Conservation (phyloP, 495 filamentous ascomycete genomes). For the Neurospora terricola region DNA sequence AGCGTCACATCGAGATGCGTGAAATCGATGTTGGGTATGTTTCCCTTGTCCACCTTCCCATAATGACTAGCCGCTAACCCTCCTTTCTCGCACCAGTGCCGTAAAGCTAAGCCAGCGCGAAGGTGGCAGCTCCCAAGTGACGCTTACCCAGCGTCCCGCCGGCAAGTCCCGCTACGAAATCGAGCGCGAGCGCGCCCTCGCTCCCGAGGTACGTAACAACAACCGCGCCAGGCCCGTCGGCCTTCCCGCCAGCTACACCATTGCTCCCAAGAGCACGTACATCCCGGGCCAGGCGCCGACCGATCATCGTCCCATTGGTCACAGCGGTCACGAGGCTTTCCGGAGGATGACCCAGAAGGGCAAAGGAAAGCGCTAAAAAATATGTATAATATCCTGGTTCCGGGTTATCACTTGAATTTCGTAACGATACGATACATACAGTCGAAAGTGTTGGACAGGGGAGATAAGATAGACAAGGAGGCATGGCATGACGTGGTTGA, state of each 20-base stretch:
- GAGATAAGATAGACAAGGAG: too few species aligned
- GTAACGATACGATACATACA: not conserved
- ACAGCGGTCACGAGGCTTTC: constrained; percentile 70
- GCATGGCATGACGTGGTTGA: not conserved
- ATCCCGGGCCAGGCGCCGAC: constrained; percentile 26
- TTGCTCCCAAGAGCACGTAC: constrained; percentile 59
- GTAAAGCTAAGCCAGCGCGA: constrained; percentile 37
- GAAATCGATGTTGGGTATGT: constrained; percentile 45
- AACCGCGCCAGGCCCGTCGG: constrained; percentile 66
- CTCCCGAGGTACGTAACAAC: constrained; percentile 49
- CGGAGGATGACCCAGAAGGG: constrained; percentile 69
- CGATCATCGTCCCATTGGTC: constrained; percentile 53
- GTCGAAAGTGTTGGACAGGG: not conserved
- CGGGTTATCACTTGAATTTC: not conserved
- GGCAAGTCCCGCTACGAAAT: constrained; percentile 41
- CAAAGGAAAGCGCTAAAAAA: constrained; percentile 39
- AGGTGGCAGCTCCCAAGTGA: constrained; percentile 29
- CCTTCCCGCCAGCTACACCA: constrained; percentile 66
- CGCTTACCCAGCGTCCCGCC: constrained; percentile 35
- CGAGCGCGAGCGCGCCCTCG: constrained; percentile 59
- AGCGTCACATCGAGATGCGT: constrained; percentile 52
- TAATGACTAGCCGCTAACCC: constrained; percentile 6
- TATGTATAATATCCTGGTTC: not conserved
- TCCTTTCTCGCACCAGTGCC: constrained; percentile 30
- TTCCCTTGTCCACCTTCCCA: constrained; percentile 16